phyloP scores from a whole-genome alignment of 352 stramenopile genomes.

The Phytopythium mirpurense region DNA sequence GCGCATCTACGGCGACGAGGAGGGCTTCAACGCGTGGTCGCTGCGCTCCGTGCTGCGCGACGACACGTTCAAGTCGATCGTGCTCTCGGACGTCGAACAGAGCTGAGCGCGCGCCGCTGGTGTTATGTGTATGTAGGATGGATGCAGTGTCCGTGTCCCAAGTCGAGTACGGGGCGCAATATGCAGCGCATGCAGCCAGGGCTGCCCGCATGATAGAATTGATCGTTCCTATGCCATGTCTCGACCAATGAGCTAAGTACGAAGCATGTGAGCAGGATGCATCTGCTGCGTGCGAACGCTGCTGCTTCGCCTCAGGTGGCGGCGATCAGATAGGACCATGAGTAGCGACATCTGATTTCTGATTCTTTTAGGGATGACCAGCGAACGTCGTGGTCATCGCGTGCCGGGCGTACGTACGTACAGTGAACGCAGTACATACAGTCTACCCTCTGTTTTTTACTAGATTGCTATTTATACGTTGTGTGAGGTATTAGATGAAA shows the following conservation, averaged over 20 bases:
- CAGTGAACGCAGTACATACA: too few species aligned
- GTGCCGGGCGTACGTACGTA: too few species aligned
- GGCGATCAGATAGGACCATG: too few species aligned
- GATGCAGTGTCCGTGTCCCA: constrained; percentile 1
- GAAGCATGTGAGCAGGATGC: too few species aligned
- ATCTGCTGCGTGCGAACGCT: too few species aligned
- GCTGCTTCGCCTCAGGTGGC: too few species aligned
- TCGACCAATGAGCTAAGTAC: too few species aligned
- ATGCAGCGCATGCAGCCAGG: not conserved
- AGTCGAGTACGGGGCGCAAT: not conserved
- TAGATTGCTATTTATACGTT: too few species aligned
- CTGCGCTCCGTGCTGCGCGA: constrained; percentile 56
- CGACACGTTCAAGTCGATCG: constrained; percentile 19
- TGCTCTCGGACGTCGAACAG: constrained; percentile 6
- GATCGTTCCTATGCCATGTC: not conserved
- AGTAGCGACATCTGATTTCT: not conserved
- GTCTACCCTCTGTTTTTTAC: too few species aligned
- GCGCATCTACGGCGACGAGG: constrained; percentile 55
- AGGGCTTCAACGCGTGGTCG: constrained; percentile 55
- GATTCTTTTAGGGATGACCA: too few species aligned
- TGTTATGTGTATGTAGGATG: not conserved
- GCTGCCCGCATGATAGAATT: not conserved
- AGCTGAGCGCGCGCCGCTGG: not conserved
- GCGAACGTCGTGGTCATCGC: too few species aligned
- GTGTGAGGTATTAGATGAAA: too few species aligned